Percentiles rank a stretch among this genome's conserved stretches.
Conservation (phyloP, 768 basidiomycete genomes). For the Boletus vermiculosoides region DNA sequence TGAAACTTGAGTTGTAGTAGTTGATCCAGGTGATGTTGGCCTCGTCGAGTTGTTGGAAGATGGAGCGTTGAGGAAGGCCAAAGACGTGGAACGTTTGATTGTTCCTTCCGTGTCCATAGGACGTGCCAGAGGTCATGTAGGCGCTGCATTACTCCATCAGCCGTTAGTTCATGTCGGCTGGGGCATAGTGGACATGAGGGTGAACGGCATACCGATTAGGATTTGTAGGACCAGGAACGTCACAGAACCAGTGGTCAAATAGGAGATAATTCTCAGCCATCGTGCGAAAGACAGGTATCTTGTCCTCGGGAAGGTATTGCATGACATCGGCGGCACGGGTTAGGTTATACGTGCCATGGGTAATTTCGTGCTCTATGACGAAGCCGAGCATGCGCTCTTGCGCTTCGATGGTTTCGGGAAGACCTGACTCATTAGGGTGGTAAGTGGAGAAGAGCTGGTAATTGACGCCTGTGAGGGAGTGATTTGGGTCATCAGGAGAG, state of each 20-base stretch:
- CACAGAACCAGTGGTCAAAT: constrained; percentile 27
- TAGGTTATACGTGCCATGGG: constrained; percentile 9
- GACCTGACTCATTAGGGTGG: constrained; percentile 21
- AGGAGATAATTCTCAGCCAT: constrained; percentile 26
- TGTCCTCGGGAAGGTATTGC: constrained; percentile 20
- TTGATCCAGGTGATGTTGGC: constrained; percentile 25
- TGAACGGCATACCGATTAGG: constrained; percentile 20
- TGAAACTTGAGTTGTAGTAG: constrained; percentile 30
- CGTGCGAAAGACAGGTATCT: constrained; percentile 25
- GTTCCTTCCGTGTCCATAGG: constrained; percentile 25
- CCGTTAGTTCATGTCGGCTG: neutral
- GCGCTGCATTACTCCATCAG: constrained; percentile 7
- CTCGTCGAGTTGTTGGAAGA: constrained; percentile 29
- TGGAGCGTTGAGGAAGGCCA: constrained; percentile 27
- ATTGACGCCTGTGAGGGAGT: constrained; percentile 23
- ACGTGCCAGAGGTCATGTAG: constrained; percentile 29
- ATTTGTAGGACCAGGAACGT: constrained; percentile 28
- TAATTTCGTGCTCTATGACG: constrained; percentile 19
- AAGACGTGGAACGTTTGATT: constrained; percentile 14
- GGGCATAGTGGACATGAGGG: neutral
- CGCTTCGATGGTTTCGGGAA: neutral
- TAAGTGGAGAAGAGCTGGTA: constrained; percentile 23
- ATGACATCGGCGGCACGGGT: constrained; percentile 20
- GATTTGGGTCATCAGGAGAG: constrained; percentile 28
- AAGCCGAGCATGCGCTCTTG: constrained; percentile 25